Base-by-base conservation (phyloP, 768 basidiomycete species). In the Leccinum sublutescens region DNA sequence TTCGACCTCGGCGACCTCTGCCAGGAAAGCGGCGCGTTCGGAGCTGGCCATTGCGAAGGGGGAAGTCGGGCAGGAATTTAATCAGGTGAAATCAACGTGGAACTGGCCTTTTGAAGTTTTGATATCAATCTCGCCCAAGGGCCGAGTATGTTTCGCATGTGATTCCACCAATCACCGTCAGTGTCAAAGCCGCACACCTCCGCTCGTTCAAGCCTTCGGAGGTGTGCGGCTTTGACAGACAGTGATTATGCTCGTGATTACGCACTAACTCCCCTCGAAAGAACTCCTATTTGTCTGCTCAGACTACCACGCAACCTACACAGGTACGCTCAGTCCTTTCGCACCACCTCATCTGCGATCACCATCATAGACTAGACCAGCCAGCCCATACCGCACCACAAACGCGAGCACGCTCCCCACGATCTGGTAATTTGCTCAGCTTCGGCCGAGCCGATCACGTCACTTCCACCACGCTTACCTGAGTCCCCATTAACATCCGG, bases 361-460 rank as follows among this genome's bases (percentile, higher is more conserved):
- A 10, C 93, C 94, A 68, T 96, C 95, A 70, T 97, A 99, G 48
- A 97, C 82, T 56, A 96, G 79, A 50, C 89, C 83, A 4, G 93
- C 94, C 12, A 95, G 79, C 9, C 95, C 95, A 66, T 99, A 98
- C 65, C 96, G 81, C 33, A 98, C 83, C 21, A 81, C 77, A 72
- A 98, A 98, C 8, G 93, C 97, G 10, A 91, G 55, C 4, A 84
- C 66, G 72, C 93, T 97, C 49, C 95, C 91, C 10, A 79, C 76
- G 59, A 88, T 73, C 89, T 94, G 58, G 21, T 36, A 21, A 50
- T 36, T 11, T 58, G 21, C 60, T 61, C 50, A 71, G 49, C 52
- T 33, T 52, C 40, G 4, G 52, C 21, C 50, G 11, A 51, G 7
- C 14, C 11, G 38, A 55, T 51, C 40, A 47, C 19, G n/a, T 56